Evolutionary conservation across 805 yeast genomes (phyloP).

Genomic region (Kazachstania taianensis): DNA sequence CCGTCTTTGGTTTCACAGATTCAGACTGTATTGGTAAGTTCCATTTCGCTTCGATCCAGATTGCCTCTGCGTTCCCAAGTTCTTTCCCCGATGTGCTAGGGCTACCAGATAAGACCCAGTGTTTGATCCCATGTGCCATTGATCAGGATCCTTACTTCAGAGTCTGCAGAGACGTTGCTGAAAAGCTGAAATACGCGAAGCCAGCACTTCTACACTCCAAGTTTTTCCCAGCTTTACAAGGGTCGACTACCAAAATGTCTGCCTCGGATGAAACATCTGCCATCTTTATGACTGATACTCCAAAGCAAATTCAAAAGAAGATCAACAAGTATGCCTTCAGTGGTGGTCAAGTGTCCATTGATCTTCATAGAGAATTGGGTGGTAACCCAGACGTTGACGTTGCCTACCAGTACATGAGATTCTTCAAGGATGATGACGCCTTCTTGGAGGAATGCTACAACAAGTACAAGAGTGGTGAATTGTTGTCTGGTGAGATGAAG

Average conservation of each 20-base stretch:
- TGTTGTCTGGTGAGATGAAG: slow-evolving; percentile 90
- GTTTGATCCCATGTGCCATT: slow-evolving; percentile 96
- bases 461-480: slow-evolving; percentile 66
- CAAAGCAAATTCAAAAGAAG: slow-evolving; percentile 85
- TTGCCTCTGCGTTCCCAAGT: slow-evolving; percentile 90
- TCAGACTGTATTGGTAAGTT: slow-evolving; percentile 89
- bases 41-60: slow-evolving; percentile 93
- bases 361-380: slow-evolving; percentile 83
- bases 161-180: slow-evolving; percentile 95
- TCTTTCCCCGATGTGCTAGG: slow-evolving; percentile 92
- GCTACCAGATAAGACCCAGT: slow-evolving; percentile 80
- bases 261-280: slow-evolving; percentile 88
- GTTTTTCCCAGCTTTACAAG: slow-evolving; percentile 97
- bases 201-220: slow-evolving; percentile 89
- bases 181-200: slow-evolving; percentile 78
- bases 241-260: slow-evolving; percentile 92
- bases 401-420: slow-evolving; percentile 83
- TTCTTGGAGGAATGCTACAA: slow-evolving; percentile 52
- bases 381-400: slow-evolving; percentile 95
- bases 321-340: slow-evolving; percentile 94
- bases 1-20: slow-evolving; percentile 94
- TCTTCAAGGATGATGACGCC: slow-evolving; percentile 83
- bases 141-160: slow-evolving; percentile 98
- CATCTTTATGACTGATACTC: slow-evolving; percentile 89
- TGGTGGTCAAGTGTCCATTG: slow-evolving; percentile 82